Evolutionary conservation across 148 eudicot genomes (phyloP).

Genomic region (Linanthus parryae): DNA sequence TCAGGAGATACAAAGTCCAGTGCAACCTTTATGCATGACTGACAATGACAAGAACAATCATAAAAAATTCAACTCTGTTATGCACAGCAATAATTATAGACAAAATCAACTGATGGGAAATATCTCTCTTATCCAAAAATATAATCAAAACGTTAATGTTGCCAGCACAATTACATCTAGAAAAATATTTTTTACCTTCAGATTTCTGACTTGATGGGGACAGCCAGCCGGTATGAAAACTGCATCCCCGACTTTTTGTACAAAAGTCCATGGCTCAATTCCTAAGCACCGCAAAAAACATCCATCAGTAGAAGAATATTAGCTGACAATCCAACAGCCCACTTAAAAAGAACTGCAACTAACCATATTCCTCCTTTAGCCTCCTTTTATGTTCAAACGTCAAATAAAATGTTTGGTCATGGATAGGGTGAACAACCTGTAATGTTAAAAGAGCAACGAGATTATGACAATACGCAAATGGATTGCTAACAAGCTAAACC

Average conservation of each 20-base stretch:
- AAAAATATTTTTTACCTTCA: constrained; percentile 44
- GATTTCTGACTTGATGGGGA: constrained; percentile 58
- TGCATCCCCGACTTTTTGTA: constrained; percentile 58
- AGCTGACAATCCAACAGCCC: not conserved
- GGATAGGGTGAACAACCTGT: constrained; percentile 43
- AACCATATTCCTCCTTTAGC: constrained; percentile 44
- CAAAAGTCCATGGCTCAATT: constrained; percentile 59
- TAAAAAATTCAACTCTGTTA: no score
- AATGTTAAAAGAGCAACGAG: not conserved
- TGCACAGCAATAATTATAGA: no score
- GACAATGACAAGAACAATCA: no score
- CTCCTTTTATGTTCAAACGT: constrained; percentile 29
- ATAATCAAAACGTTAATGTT: no score
- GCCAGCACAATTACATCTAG: no score
- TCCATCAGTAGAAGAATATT: not conserved
- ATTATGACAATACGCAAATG: not conserved
- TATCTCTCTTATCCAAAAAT: no score
- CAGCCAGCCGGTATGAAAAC: constrained; percentile 61
- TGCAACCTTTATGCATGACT: constrained; percentile 41
- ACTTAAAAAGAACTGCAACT: not conserved
- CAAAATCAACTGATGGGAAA: no score
- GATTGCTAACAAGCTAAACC: no score
- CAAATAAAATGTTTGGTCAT: constrained; percentile 47
- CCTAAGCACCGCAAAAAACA: constrained; percentile 21
- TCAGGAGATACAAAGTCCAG: constrained; percentile 44